Evolutionary conservation across 768 basidiomycete genomes (phyloP).

Genomic region (Hypsizygus marmoreus): DNA sequence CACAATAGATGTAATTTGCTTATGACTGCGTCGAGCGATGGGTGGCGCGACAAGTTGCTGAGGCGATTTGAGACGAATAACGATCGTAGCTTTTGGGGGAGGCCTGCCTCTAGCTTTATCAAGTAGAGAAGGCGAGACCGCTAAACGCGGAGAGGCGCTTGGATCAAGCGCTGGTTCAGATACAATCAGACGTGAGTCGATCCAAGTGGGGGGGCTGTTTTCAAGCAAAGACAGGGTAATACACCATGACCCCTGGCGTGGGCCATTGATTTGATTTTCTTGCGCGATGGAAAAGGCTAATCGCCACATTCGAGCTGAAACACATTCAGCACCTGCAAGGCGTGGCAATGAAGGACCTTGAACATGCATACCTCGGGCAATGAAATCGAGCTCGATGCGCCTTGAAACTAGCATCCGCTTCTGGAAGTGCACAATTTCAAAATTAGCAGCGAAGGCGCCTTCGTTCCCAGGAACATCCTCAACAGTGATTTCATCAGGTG

Average conservation of each 20-base stretch:
- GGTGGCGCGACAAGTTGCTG: slow-evolving; percentile 33
- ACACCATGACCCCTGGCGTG: slow-evolving; percentile 45
- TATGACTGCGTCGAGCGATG: background rate
- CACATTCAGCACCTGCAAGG: background rate
- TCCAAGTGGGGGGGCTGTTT: slow-evolving; percentile 57
- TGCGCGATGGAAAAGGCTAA: slow-evolving; percentile 43
- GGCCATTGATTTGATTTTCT: slow-evolving; percentile 9
- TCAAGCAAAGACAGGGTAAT: slow-evolving; percentile 54
- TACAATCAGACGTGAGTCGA: slow-evolving; percentile 55
- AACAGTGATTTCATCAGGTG: slow-evolving; percentile 57
- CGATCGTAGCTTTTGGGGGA: slow-evolving; percentile 32
- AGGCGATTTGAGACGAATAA: slow-evolving; percentile 37
- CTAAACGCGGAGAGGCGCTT: slow-evolving; percentile 3
- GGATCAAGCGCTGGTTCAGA: slow-evolving; percentile 24
- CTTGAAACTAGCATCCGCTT: slow-evolving; percentile 70
- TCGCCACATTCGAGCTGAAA: slow-evolving; percentile 58
- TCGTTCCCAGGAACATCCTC: slow-evolving; percentile 51
- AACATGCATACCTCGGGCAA: slow-evolving; percentile 47
- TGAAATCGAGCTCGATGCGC: slow-evolving; percentile 60
- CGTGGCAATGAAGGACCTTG: slow-evolving; percentile 2
- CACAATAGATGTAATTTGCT: slow-evolving; percentile 28
- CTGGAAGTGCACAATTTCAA: slow-evolving; percentile 61
- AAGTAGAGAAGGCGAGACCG: no score
- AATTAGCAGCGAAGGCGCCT: slow-evolving; percentile 54
- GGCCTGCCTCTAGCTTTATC: no score